These are phyloP conservation scores for Penicillium sp. DNA, from an alignment of 2,329 filamentous ascomycete species.

Conservation along the genomic window DNA sequence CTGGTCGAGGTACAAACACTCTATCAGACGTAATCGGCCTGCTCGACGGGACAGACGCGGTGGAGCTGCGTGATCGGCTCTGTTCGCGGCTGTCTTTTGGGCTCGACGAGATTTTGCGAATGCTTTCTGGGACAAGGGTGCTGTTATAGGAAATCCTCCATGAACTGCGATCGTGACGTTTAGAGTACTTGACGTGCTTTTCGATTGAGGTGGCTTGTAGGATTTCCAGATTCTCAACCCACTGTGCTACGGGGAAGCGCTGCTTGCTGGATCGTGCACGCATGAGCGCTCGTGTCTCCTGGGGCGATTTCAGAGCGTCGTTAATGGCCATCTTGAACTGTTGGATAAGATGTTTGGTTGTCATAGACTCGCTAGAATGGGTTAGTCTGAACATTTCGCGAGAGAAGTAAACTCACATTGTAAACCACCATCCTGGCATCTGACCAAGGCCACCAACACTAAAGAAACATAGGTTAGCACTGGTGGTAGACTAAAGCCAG, in stretches of 20 bases:
- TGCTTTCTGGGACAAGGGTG: slow-evolving; percentile 15
- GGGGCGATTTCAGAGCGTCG: slow-evolving; percentile 53
- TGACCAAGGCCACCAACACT: slow-evolving; percentile 64
- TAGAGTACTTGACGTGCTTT: slow-evolving; percentile 40
- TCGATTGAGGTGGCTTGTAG: slow-evolving; percentile 59
- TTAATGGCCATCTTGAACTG: slow-evolving; percentile 65
- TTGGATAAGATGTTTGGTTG: slow-evolving; percentile 59
- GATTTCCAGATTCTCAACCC: slow-evolving; percentile 63
- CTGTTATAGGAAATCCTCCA: slow-evolving; percentile 20
- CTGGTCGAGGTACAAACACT: slow-evolving; percentile 1
- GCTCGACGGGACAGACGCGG: neutral
- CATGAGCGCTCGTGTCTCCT: slow-evolving; percentile 59
- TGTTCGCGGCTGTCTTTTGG: slow-evolving; percentile 5
- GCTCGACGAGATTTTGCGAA: slow-evolving; percentile 1
- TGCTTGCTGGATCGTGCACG: slow-evolving; percentile 63
- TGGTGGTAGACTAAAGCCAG: neutral
- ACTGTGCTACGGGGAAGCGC: slow-evolving; percentile 65
- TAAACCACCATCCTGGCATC: slow-evolving; percentile 69
- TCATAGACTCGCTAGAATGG: slow-evolving; percentile 51
- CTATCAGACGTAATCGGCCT: slow-evolving; percentile 1
- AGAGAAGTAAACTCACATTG: slow-evolving; percentile 45
- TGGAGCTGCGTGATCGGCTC: slow-evolving; percentile 1
- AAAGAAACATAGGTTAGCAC: neutral
- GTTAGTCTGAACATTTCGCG: neutral
- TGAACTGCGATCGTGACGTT: slow-evolving; percentile 27